Percentiles rank a stretch among this genome's conserved stretches.
phyloP scores from a whole-genome alignment of 2,329 filamentous ascomycete species.

The Cyphellophora europaea region DNA sequence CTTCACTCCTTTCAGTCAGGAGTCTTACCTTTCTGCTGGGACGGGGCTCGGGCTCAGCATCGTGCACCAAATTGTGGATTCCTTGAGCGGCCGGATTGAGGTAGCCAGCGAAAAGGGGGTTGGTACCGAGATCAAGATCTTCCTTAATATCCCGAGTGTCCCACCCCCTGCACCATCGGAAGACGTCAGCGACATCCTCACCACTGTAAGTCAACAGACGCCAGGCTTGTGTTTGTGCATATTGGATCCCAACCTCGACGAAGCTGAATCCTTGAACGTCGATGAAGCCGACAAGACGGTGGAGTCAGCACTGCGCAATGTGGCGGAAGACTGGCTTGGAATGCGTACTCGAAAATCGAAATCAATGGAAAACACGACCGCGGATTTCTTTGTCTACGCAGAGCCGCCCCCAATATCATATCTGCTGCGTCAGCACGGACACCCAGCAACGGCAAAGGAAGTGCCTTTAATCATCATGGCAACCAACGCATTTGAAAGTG shows the following conservation, averaged over 20 bases:
- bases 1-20: constrained; percentile 55
- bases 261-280: neutral
- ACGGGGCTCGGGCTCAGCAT: constrained; percentile 57
- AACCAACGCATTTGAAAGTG: constrained; percentile 24
- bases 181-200: neutral
- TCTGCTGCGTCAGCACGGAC: constrained; percentile 23
- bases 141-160: constrained; percentile 1
- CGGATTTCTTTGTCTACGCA: constrained; percentile 4
- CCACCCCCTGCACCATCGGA: neutral
- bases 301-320: neutral
- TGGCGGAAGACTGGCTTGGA: neutral
- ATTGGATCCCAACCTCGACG: neutral
- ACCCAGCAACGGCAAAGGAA: constrained; percentile 15
- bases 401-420: constrained; percentile 21
- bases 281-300: neutral
- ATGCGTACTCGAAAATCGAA: constrained; percentile 1
- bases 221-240: neutral
- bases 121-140: constrained; percentile 17
- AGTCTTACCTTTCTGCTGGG: constrained; percentile 48
- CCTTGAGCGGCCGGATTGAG: constrained; percentile 47
- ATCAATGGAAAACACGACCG: constrained; percentile 2
- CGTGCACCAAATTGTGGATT: constrained; percentile 47
- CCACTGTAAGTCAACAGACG: neutral
- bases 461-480: constrained; percentile 26
- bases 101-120: constrained; percentile 28